Base-by-base conservation (phyloP, 2,329 filamentous ascomycete genomes). In the Diaporthe velutina region DNA sequence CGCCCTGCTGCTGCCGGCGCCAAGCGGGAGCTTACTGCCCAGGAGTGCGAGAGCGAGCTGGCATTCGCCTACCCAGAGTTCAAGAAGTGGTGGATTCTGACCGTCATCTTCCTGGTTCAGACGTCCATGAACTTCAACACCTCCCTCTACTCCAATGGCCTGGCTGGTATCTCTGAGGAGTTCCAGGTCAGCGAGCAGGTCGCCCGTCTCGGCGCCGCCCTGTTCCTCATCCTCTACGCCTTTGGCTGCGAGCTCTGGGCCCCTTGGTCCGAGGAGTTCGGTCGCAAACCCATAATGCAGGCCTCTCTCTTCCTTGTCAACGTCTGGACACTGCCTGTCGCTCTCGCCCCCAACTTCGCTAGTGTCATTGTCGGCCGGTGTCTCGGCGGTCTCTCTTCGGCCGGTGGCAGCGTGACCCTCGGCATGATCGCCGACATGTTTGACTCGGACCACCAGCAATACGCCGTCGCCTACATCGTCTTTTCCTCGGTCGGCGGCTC, bases 231-330 rank as follows among this genome's bases (percentile, higher is more conserved):
- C 68, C 83, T 92, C 2, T 97, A 97, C 82, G 94, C 94, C 50
- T 96, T 97, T 81, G 95, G 95, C 48, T 97, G 95, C 82, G 95
- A 97, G 83, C 88, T 96, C 0, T 97, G 95, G 95, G 95, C 95
- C 0, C 95, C 95, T 0, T 97, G 94, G 93, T 94, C 91, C 60
- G 95, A 97, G 82, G 95, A 97, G 80, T 87, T 96, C 67, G 95
- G 95, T 28, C 90, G 95, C 67, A 93, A 92, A 86, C 92, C 92
- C 2, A 89, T 97, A 73, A 87, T 96, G 30, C 94, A 96, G 86
- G 84, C 89, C 33, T 94, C 91, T 50, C 84, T 97, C 71, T 89
- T 93, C 77, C 85, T 97, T 15, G 93, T 96, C 82, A 97, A 97
- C 79, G 83, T 96, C 73, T 97, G 90, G 87, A 93, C 94, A 77